Evolutionary conservation across 2,329 filamentous ascomycete genomes (phyloP).

Genomic region (Nigrograna mackinnonii): DNA sequence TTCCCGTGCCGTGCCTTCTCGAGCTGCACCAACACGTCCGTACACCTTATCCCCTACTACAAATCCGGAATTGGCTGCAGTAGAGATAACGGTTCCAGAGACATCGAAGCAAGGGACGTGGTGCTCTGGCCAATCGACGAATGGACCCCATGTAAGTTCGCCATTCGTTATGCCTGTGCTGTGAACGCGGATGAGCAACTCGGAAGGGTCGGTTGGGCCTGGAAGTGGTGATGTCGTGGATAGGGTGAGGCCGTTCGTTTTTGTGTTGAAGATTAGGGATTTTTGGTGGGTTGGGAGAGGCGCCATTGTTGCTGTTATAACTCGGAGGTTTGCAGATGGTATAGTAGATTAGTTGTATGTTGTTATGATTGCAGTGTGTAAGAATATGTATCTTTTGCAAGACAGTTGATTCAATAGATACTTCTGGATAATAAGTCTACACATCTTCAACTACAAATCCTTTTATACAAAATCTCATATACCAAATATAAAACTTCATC

Average conservation of each 20-base stretch:
- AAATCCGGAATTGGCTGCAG: slow-evolving; percentile 43
- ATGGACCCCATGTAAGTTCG: slow-evolving; percentile 47
- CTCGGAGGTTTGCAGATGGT: too few relatives aligned
- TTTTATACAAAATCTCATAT: too few relatives aligned
- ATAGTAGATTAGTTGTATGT: too few relatives aligned
- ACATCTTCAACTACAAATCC: too few relatives aligned
- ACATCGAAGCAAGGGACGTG: slow-evolving; percentile 49
- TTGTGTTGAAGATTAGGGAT: slow-evolving; percentile 20
- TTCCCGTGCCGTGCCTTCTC: slow-evolving; percentile 42
- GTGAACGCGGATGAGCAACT: slow-evolving; percentile 48
- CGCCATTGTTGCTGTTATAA: slow-evolving; percentile 2
- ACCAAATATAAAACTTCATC: too few relatives aligned
- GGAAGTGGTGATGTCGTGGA: slow-evolving; percentile 12
- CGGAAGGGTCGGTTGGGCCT: slow-evolving; percentile 2
- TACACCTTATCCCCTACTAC: slow-evolving; percentile 31
- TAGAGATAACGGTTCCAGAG: slow-evolving; percentile 44
- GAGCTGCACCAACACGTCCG: slow-evolving; percentile 26
- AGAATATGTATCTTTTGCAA: too few relatives aligned
- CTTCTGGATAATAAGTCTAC: too few relatives aligned
- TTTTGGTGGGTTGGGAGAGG: slow-evolving; percentile 17
- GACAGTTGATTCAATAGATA: too few relatives aligned
- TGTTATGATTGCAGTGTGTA: too few relatives aligned
- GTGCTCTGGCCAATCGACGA: slow-evolving; percentile 21
- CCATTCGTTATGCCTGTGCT: slow-evolving; percentile 45
- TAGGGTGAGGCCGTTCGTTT: slow-evolving; percentile 15